A percentile compares a stretch with the other conserved stretches of the same genome.
Conservation (phyloP, 2,329 filamentous ascomycete species). For the Ophiostoma himal-ulmi region DNA sequence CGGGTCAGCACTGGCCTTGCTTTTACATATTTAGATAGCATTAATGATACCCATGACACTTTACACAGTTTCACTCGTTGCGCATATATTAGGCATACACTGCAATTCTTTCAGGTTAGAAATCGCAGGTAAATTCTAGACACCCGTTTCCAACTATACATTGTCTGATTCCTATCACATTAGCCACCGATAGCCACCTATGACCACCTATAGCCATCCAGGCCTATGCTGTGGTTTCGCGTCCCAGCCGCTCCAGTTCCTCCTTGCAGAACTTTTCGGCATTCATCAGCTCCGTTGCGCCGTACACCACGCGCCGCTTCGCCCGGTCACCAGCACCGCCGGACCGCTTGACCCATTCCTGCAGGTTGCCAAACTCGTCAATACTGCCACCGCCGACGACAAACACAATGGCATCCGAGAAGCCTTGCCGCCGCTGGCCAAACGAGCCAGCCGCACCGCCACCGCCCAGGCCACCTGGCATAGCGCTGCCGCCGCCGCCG, state of each 20-base stretch:
- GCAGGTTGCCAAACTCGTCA: slow-evolving; percentile 96
- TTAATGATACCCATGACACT: slow-evolving; percentile 18
- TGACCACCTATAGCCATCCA: neutral
- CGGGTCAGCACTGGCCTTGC: neutral
- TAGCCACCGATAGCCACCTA: neutral
- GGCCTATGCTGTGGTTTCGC: slow-evolving; percentile 41
- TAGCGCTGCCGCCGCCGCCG: slow-evolving; percentile 38
- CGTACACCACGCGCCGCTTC: slow-evolving; percentile 83
- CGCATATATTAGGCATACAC: no score
- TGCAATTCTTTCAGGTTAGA: no score
- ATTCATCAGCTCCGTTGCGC: slow-evolving; percentile 77
- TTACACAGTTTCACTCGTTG: neutral
- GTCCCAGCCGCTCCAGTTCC: slow-evolving; percentile 58
- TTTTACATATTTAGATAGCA: slow-evolving; percentile 2
- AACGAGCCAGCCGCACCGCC: slow-evolving; percentile 61
- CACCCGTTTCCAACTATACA: neutral
- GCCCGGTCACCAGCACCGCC: slow-evolving; percentile 48
- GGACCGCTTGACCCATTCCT: slow-evolving; percentile 87
- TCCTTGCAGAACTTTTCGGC: slow-evolving; percentile 60
- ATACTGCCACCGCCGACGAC: slow-evolving; percentile 94
- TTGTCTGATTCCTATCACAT: neutral
- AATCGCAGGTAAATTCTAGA: slow-evolving; percentile 2
- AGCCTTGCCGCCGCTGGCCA: slow-evolving; percentile 83
- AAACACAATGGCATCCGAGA: slow-evolving; percentile 87
- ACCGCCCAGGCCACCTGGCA: slow-evolving; percentile 34